Percentiles rank a stretch among this genome's conserved stretches.
These are phyloP conservation scores for Zygotorulaspora sp. DNA, from an alignment of 805 yeast species.

Conservation along the genomic window DNA sequence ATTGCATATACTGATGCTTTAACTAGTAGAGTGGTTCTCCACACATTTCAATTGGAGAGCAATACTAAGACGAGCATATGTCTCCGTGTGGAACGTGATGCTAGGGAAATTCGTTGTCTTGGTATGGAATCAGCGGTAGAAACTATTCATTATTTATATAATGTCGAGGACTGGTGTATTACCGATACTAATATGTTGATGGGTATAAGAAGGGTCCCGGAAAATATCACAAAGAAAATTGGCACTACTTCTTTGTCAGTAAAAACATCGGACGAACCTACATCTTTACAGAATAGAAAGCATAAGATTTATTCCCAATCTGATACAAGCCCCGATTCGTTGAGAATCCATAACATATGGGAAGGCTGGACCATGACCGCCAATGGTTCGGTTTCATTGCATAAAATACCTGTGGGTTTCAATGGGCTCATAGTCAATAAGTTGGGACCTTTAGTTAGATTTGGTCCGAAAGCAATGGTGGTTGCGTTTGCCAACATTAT, in stretches of 20 bases:
- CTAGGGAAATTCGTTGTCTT: conserved; percentile 82
- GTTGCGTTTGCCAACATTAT: conserved; percentile 70
- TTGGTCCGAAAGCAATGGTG: conserved; percentile 74
- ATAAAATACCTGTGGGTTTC: conserved; percentile 51
- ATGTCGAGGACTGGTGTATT: conserved; percentile 73
- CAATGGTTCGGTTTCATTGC: conserved; percentile 57
- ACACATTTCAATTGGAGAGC: conserved; percentile 67
- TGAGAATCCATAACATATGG: conserved; percentile 50
- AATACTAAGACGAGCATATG: conserved; percentile 77
- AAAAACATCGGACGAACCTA: conserved; percentile 4
- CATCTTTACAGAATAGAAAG: conserved; percentile 10
- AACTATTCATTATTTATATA: conserved; percentile 58
- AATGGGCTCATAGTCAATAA: conserved; percentile 48
- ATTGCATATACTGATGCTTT: conserved; percentile 51
- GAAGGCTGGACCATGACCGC: conserved; percentile 77
- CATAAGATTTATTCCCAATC: neutral
- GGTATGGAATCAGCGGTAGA: conserved; percentile 77
- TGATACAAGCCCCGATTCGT: conserved; percentile 15
- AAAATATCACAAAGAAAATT: conserved; percentile 8
- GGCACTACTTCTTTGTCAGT: conserved; percentile 12
- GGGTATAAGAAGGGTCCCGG: conserved; percentile 53
- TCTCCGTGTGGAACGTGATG: conserved; percentile 86
- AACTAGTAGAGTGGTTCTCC: conserved; percentile 46
- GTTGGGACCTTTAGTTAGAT: conserved; percentile 59
- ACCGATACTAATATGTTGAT: conserved; percentile 73